Evolutionary conservation across 306 rosid species (phyloP).

Genomic region (Trifolium pratense): DNA sequence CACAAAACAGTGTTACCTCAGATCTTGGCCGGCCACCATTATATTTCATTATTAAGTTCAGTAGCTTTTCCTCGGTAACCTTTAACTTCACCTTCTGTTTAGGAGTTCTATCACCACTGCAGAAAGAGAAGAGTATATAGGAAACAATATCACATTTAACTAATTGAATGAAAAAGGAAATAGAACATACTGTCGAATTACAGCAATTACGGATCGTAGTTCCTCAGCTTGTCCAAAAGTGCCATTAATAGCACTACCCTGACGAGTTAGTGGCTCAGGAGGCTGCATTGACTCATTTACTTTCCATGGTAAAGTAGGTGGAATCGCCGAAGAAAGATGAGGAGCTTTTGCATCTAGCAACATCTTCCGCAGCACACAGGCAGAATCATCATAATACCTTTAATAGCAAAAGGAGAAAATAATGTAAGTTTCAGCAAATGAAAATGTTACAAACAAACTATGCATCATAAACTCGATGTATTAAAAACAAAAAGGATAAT

Average conservation of each 20-base stretch:
- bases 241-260: constrained; percentile 90
- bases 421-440: constrained; percentile 32
- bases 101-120: constrained; percentile 99
- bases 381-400: constrained; percentile 97
- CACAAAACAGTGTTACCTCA: constrained; percentile 58
- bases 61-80: constrained; percentile 92
- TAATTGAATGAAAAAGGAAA: constrained; percentile 27
- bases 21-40: constrained; percentile 93
- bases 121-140: constrained; percentile 43
- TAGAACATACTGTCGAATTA: constrained; percentile 88
- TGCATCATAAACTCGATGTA: constrained; percentile 12
- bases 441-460: constrained; percentile 18
- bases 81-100: constrained; percentile 97
- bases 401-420: constrained; percentile 36
- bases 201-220: constrained; percentile 91
- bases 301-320: constrained; percentile 94
- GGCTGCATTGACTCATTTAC: constrained; percentile 72
- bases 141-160: constrained; percentile 36
- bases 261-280: constrained; percentile 85
- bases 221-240: constrained; percentile 92
- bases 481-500: constrained; percentile 10
- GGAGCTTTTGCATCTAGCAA: constrained; percentile 96
- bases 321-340: constrained; percentile 91
- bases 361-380: constrained; percentile 96
- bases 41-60: constrained; percentile 88